Evolutionary conservation across 805 yeast genomes (phyloP), one percentile per base, ranked within the genome.

Genomic region (Wickerhamomyces bovis): DNA sequence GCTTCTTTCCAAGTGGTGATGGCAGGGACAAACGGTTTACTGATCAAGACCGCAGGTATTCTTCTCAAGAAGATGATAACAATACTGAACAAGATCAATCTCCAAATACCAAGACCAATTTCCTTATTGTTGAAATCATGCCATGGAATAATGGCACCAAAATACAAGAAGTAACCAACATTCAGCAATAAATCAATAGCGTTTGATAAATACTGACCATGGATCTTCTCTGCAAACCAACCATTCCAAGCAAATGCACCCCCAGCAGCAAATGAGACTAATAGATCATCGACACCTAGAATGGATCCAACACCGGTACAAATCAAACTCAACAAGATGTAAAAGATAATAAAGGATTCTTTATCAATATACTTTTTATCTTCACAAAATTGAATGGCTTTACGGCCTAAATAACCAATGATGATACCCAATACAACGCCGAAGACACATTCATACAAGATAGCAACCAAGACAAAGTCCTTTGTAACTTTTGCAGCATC

Each of bases 191-290:
- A 69, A 63, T 89, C 97, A 54, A 89, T 86, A n/a, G 89, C 95
- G 41, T 89, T 85, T 13, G 96, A 86, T 1, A 89, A 88, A 58
- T 87, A 89, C 13, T 89, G 76, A 56, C 86, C 95, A 57, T 86
- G 92, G 0, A 95, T 89, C 55, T 81, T 82, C 47, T 70, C 73
- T 15, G 95, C 81, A 66, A 88, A 88, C 81, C 89, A 80, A 12
- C 96, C 96, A 62, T 87, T 90, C 97, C 97, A 89, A 1, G 95
- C 79, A 64, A 89, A 90, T 2, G 96, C 87, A 3, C 96, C 82
- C 21, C 97, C 97, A 0, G 97, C 96, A 3, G 95, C 83, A 67
- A 90, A 90, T 4, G 96, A 82, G 3, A 86, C 95, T 51, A 89
- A 73, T 57, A 89, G 74, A 65, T 89, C 97, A 63, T 89, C 97